These are phyloP conservation scores for Xerophyta viscosa DNA, from an alignment of 106 monocot species.

Conservation along the genomic window DNA sequence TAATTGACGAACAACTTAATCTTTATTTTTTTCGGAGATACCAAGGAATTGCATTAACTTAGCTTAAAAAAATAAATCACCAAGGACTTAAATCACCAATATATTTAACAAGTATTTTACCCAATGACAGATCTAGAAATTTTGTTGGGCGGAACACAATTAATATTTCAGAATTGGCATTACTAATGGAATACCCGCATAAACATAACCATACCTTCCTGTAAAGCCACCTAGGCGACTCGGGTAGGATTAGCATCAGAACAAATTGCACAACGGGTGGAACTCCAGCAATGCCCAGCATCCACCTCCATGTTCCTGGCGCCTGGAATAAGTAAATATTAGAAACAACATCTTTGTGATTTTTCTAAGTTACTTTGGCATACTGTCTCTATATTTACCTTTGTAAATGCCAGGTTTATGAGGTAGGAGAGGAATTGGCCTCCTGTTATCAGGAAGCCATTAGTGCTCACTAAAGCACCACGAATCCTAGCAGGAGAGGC, in stretches of 20 bases:
- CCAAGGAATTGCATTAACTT: too few relatives aligned
- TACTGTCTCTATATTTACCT: conserved; percentile 18
- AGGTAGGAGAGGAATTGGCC: conserved; percentile 87
- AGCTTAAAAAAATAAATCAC: too few relatives aligned
- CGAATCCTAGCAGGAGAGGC: conserved; percentile 68
- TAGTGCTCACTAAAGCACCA: conserved; percentile 80
- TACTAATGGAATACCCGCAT: too few relatives aligned
- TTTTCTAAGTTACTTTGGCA: too few relatives aligned
- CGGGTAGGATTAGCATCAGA: conserved; percentile 57
- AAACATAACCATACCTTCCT: too few relatives aligned
- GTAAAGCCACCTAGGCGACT: conserved; percentile 86
- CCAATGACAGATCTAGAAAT: too few relatives aligned
- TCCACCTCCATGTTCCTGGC: conserved; percentile 88
- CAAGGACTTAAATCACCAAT: too few relatives aligned
- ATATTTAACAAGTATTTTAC: too few relatives aligned
- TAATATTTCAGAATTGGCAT: too few relatives aligned
- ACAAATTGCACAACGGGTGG: conserved; percentile 61
- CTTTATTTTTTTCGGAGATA: too few relatives aligned
- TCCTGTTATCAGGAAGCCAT: conserved; percentile 85
- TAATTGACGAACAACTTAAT: neutral
- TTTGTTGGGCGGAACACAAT: too few relatives aligned
- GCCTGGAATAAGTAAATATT: conserved; percentile 26
- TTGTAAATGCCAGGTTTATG: conserved; percentile 89
- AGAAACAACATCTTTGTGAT: too few relatives aligned
- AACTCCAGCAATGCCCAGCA: conserved; percentile 78